Conservation (phyloP, 2,329 filamentous ascomycete species). For the Fusarium humuli region DNA sequence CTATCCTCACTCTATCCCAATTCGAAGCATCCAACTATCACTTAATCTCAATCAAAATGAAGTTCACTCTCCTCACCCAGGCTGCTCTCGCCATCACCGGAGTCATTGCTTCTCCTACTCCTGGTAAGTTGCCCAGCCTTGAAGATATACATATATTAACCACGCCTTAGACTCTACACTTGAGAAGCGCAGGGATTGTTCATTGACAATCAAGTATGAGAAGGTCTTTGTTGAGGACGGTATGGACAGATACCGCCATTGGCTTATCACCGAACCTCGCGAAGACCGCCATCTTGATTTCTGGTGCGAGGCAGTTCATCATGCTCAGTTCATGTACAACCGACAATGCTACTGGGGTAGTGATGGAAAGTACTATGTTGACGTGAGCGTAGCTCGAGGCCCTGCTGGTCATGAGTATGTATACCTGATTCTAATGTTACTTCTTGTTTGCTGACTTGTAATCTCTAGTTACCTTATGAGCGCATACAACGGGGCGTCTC, state of each 20-base stretch:
- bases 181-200: not conserved
- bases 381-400: not conserved
- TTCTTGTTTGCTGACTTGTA: not conserved
- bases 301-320: not conserved
- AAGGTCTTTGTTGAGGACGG: not conserved
- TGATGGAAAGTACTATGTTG: constrained; percentile 10
- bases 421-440: rapidly evolving
- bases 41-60: not conserved
- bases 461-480: not conserved
- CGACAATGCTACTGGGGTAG: not conserved
- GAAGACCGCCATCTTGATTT: not conserved
- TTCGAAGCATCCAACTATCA: not conserved
- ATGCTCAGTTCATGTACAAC: not conserved
- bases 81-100: not conserved
- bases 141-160: not conserved
- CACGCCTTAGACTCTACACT: not conserved
- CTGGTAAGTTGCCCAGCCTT: not conserved
- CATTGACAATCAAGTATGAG: not conserved
- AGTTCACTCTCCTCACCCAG: not conserved
- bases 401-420: not conserved
- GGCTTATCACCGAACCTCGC: constrained; percentile 8
- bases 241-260: not conserved
- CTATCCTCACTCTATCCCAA: not conserved
- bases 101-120: not conserved
- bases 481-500: rapidly evolving